A percentile compares a stretch with the other conserved stretches of the same genome.
phyloP scores from a whole-genome alignment of 129 eudicot species.

The Escallonia rubra region DNA sequence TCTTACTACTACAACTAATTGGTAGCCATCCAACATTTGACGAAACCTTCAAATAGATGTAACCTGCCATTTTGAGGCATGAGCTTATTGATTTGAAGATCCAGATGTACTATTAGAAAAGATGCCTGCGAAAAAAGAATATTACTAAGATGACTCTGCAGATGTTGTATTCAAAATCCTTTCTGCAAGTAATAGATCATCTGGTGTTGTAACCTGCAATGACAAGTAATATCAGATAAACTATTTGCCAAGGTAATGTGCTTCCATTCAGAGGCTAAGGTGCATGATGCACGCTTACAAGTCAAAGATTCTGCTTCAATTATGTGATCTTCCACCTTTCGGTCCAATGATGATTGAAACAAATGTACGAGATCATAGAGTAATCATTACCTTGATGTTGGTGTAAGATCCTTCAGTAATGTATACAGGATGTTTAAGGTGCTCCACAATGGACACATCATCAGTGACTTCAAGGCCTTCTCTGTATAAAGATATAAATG shows the following conservation, averaged over 20 bases:
- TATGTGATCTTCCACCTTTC: not conserved
- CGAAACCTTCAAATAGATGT: too few species aligned
- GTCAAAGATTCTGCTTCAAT: not conserved
- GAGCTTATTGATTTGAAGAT: too few species aligned
- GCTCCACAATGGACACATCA: slow-evolving; percentile 97
- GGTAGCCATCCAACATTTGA: too few species aligned
- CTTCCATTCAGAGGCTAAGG: not conserved
- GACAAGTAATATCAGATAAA: not conserved
- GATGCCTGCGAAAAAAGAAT: not conserved
- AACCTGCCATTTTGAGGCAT: too few species aligned
- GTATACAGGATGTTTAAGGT: slow-evolving; percentile 94
- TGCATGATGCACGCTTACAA: not conserved
- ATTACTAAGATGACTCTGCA: slow-evolving; percentile 30
- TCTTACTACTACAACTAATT: too few species aligned
- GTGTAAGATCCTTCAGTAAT: slow-evolving; percentile 96
- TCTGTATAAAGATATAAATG: slow-evolving; percentile 34
- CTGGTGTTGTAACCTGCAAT: slow-evolving; percentile 95
- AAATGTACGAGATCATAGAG: not conserved
- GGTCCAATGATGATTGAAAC: not conserved
- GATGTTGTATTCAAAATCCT: slow-evolving; percentile 57
- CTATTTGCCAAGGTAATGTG: not conserved
- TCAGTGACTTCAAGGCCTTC: slow-evolving; percentile 96
- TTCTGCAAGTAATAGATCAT: slow-evolving; percentile 92
- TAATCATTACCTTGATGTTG: slow-evolving; percentile 75
- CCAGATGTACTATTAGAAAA: too few species aligned